phyloP scores from a whole-genome alignment of 768 basidiomycete genomes.

The Lentinula lateritia region DNA sequence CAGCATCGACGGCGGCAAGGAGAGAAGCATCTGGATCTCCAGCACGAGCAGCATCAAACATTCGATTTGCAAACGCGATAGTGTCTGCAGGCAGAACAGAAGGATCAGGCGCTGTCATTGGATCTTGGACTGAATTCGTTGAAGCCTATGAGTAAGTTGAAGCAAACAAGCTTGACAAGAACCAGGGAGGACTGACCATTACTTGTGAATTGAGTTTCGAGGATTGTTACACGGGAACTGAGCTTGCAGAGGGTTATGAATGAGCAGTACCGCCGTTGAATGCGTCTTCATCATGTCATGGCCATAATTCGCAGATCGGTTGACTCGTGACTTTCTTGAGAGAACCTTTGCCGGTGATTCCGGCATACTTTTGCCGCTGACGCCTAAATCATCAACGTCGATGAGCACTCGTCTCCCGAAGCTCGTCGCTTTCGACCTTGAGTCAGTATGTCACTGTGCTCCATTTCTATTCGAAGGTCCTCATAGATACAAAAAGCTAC shows the following conservation, averaged over 20 bases:
- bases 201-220: too few relatives aligned
- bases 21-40: conserved; percentile 45
- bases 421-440: conserved; percentile 77
- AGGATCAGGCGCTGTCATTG: neutral
- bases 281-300: neutral
- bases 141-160: too few relatives aligned
- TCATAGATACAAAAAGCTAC: conserved; percentile 42
- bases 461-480: neutral
- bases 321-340: neutral
- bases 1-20: conserved; percentile 56
- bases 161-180: too few relatives aligned
- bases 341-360: too few relatives aligned
- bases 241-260: too few relatives aligned
- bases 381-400: neutral
- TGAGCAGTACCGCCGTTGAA: neutral
- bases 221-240: too few relatives aligned
- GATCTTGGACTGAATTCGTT: too few relatives aligned
- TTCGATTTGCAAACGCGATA: conserved; percentile 53
- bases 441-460: conserved; percentile 36
- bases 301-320: neutral
- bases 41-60: conserved; percentile 69
- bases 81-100: conserved; percentile 32
- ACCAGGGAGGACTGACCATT: too few relatives aligned
- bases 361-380: neutral
- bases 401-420: conserved; percentile 32